phyloP scores from a whole-genome alignment of 169 alveolate genomes.

The Babesia bigemina region DNA sequence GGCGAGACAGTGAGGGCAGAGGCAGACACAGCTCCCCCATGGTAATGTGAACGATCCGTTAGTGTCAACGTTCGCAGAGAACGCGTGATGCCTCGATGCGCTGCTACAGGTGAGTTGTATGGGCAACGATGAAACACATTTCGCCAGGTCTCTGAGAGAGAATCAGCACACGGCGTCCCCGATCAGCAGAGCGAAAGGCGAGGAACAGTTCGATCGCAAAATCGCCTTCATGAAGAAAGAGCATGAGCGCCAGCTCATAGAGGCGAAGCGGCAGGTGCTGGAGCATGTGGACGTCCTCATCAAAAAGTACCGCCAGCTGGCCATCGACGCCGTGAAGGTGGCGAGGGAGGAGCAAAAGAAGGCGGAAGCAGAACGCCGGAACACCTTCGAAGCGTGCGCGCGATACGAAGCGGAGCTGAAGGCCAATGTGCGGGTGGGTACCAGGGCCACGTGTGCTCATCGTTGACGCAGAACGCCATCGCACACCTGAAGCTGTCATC shows the following conservation, averaged over 20 bases:
- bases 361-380: conserved; percentile 45
- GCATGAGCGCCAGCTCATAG: conserved; percentile 27
- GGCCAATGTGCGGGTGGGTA: conserved; percentile 47
- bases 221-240: conserved; percentile 11
- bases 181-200: not conserved
- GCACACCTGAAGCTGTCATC: conserved; percentile 25
- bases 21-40: not conserved
- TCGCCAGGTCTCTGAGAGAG: not conserved
- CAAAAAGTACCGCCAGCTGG: conserved; percentile 60
- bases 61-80: not conserved
- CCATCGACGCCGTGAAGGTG: conserved; percentile 62
- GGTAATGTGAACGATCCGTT: not conserved
- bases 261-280: conserved; percentile 44
- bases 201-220: conserved; percentile 19
- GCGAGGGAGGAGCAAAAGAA: conserved; percentile 61
- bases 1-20: too few relatives aligned
- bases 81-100: not conserved
- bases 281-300: conserved; percentile 48
- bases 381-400: conserved; percentile 52
- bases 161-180: not conserved
- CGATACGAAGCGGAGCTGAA: conserved; percentile 60
- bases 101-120: not conserved
- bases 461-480: conserved; percentile 17
- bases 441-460: not conserved
- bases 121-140: not conserved